phyloP scores from a whole-genome alignment of 352 stramenopile species.

The Phytophthora europaea region DNA sequence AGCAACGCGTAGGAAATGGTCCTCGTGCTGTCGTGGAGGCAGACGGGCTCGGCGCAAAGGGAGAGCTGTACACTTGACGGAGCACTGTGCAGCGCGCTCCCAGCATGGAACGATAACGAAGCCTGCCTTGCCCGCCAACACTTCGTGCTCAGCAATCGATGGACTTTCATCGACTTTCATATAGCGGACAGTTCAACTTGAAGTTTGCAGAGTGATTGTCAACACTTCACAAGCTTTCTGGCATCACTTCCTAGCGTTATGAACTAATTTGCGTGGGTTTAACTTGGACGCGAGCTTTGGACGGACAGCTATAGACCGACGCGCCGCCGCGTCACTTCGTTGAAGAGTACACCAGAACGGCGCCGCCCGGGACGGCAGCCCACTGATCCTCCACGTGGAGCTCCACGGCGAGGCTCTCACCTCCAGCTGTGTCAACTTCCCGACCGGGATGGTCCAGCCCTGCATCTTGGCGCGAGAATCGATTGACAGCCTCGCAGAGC shows the following conservation, averaged over 20 bases:
- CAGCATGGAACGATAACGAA: neutral
- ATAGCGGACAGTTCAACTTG: conserved; percentile 6
- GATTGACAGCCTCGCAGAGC: conserved; percentile 23
- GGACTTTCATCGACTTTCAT: neutral
- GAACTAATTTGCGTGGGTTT: no score
- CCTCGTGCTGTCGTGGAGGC: neutral
- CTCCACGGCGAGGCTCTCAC: conserved; percentile 12
- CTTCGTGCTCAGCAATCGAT: neutral
- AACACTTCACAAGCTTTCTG: neutral
- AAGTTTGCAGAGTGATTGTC: conserved; percentile 8
- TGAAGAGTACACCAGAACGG: conserved; percentile 14
- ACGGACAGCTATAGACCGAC: neutral
- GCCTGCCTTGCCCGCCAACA: neutral
- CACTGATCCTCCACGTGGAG: conserved; percentile 34
- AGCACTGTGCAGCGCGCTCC: neutral
- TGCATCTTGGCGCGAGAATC: conserved; percentile 7
- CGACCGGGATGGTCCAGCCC: conserved; percentile 5
- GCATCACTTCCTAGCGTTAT: neutral
- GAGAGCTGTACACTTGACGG: neutral
- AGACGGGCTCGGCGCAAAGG: neutral
- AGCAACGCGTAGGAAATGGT: neutral
- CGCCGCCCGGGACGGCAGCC: conserved; percentile 22
- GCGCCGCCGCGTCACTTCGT: neutral
- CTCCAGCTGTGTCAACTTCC: conserved; percentile 15
- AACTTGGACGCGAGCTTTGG: neutral